Percentiles rank a stretch among this genome's conserved stretches.
These are phyloP conservation scores for Trametes maxima DNA, from an alignment of 768 basidiomycete genomes.

Conservation along the genomic window DNA sequence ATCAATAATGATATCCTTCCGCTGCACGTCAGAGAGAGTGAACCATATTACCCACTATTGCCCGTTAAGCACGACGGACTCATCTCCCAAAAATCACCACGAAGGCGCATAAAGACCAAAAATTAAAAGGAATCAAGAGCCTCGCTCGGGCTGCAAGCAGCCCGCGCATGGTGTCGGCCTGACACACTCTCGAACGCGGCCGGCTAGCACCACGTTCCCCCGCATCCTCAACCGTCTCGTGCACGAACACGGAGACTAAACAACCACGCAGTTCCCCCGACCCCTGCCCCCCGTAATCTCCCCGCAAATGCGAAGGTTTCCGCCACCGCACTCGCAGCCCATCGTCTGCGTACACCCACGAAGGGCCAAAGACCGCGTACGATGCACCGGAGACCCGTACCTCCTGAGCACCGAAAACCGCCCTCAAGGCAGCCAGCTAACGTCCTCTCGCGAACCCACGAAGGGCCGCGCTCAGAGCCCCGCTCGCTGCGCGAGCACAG, in stretches of 20 bases:
- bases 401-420: slow-evolving; percentile 11
- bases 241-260: neutral
- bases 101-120: no score
- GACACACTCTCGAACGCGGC: slow-evolving; percentile 25
- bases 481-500: slow-evolving; percentile 24
- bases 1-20: no score
- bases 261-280: slow-evolving; percentile 23
- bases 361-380: slow-evolving; percentile 6
- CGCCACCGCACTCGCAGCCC: slow-evolving; percentile 14
- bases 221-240: slow-evolving; percentile 26
- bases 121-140: no score
- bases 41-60: no score
- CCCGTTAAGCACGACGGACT: no score
- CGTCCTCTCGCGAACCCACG: slow-evolving; percentile 18
- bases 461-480: slow-evolving; percentile 18
- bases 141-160: no score
- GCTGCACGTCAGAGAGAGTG: no score
- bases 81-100: no score
- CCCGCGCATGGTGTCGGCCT: slow-evolving; percentile 5
- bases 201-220: slow-evolving; percentile 25
- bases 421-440: neutral
- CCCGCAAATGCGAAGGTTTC: slow-evolving; percentile 15
- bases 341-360: slow-evolving; percentile 7
- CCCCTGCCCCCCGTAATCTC: slow-evolving; percentile 25
- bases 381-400: slow-evolving; percentile 24